These are phyloP conservation scores for Lactarius indigo DNA, from an alignment of 768 basidiomycete species.

Conservation along the genomic window DNA sequence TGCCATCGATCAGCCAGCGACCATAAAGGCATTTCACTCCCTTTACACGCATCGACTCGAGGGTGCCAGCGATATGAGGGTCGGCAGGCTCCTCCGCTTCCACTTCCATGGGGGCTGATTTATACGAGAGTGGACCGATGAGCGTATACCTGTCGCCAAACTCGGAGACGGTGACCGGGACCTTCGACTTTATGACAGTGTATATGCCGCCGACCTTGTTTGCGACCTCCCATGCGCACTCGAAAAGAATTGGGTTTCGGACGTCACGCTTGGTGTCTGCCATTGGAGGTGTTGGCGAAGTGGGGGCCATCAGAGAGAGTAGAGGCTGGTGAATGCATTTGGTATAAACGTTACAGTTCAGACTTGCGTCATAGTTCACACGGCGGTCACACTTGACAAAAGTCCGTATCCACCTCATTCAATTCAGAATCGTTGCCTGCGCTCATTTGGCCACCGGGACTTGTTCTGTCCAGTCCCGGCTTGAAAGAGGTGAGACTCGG, in stretches of 20 bases:
- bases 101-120: slow-evolving; percentile 98
- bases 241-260: slow-evolving; percentile 79
- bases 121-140: slow-evolving; percentile 97
- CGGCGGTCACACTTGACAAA: slow-evolving; percentile 2
- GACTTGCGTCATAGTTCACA: slow-evolving; percentile 23
- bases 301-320: slow-evolving; percentile 3
- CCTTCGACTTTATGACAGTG: slow-evolving; percentile 99
- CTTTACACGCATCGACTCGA: slow-evolving; percentile 80
- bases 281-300: slow-evolving; percentile 26
- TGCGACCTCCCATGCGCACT: slow-evolving; percentile 97
- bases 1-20: slow-evolving; percentile 97
- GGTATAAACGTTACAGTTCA: slow-evolving; percentile 3
- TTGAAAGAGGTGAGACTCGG: no score
- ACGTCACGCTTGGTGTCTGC: slow-evolving; percentile 59
- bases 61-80: slow-evolving; percentile 66
- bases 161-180: slow-evolving; percentile 95
- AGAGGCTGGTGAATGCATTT: slow-evolving; percentile 1
- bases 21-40: slow-evolving; percentile 96
- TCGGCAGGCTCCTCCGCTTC: slow-evolving; percentile 89
- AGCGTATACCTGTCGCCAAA: slow-evolving; percentile 94
- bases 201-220: slow-evolving; percentile 99
- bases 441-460: neutral
- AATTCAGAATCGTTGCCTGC: neutral
- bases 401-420: neutral
- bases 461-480: neutral